Evolutionary conservation across 345 rosid genomes (phyloP).

Genomic region (Brassica cretica): DNA sequence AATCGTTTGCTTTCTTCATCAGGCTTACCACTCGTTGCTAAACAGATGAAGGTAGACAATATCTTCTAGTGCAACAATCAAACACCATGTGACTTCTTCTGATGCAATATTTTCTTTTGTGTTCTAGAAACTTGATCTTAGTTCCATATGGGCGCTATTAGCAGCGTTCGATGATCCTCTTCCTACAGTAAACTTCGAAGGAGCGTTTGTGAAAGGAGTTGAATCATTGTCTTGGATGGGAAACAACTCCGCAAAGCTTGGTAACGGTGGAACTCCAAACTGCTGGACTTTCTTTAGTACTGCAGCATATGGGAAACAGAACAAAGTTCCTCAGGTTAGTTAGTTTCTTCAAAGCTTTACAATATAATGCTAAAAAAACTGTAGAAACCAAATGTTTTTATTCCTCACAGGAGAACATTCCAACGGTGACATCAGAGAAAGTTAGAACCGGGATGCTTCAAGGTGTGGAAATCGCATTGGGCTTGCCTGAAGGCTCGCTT

Average conservation of each 20-base stretch:
- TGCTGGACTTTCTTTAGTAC: slow-evolving; percentile 93
- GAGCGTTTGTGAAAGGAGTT: slow-evolving; percentile 85
- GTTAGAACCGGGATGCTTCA: slow-evolving; percentile 72
- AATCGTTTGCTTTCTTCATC: slow-evolving; percentile 85
- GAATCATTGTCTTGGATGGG: slow-evolving; percentile 94
- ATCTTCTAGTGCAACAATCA: background rate
- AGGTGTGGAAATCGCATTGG: slow-evolving; percentile 72
- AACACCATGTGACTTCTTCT: slow-evolving; percentile 3
- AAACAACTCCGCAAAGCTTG: slow-evolving; percentile 73
- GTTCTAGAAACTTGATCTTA: slow-evolving; percentile 66
- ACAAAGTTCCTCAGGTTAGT: slow-evolving; percentile 88
- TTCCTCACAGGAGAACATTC: slow-evolving; percentile 67
- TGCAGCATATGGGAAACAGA: slow-evolving; percentile 72
- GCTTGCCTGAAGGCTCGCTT: slow-evolving; percentile 68
- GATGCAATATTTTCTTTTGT: background rate
- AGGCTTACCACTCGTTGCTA: slow-evolving; percentile 80
- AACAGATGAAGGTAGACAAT: slow-evolving; percentile 81
- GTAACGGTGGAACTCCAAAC: slow-evolving; percentile 40
- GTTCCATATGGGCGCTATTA: slow-evolving; percentile 86
- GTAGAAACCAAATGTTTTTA: background rate
- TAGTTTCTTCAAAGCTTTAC: slow-evolving; percentile 23
- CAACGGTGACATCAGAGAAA: slow-evolving; percentile 69
- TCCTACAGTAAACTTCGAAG: slow-evolving; percentile 66
- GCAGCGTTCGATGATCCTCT: slow-evolving; percentile 93
- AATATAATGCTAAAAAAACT: background rate